Evolutionary conservation across 208 protist genomes (phyloP).

Genomic region (Tritrichomonas foetus): DNA sequence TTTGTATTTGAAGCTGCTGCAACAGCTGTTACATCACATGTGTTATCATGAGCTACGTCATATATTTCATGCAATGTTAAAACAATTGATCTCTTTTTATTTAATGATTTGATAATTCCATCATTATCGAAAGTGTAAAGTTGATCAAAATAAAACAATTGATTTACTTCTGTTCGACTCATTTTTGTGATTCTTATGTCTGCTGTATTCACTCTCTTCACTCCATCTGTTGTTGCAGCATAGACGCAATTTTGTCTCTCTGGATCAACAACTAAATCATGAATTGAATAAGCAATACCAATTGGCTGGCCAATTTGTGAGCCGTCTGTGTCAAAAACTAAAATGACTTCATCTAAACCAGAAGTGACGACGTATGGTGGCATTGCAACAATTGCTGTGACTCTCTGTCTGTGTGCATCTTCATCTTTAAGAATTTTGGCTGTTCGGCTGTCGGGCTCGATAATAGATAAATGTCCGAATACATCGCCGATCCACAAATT

Average conservation of each 20-base stretch:
- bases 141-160: constrained; percentile 23
- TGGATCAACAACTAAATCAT: background rate
- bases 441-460: background rate
- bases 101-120: background rate
- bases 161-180: background rate
- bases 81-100: background rate
- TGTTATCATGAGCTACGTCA: background rate
- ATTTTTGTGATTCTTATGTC: background rate
- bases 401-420: background rate
- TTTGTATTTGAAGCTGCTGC: background rate
- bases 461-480: background rate
- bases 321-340: background rate
- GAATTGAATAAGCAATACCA: background rate
- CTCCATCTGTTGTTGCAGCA: background rate
- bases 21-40: background rate
- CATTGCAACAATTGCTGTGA: background rate
- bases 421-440: background rate
- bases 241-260: background rate
- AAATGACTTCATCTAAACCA: constrained; percentile 31
- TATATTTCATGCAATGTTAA: background rate
- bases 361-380: background rate
- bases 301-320: background rate
- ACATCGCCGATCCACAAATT: constrained; percentile 10
- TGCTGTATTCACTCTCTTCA: background rate
- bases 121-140: background rate